Conservation (phyloP, 768 basidiomycete species). For the Boletus patriciae region DNA sequence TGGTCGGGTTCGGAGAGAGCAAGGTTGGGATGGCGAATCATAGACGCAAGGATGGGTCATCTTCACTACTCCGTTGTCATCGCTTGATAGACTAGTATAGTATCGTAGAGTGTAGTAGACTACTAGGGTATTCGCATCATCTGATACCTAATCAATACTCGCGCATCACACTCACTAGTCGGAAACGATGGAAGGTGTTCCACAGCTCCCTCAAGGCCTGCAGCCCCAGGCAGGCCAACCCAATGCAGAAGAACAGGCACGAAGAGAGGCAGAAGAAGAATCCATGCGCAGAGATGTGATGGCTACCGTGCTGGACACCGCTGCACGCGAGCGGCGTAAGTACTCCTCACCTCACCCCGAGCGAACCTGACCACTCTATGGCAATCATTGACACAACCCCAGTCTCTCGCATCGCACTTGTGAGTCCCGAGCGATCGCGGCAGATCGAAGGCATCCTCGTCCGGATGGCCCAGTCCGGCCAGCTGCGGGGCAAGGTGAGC, state of each 20-base stretch:
- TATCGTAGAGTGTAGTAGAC: conserved; percentile 1
- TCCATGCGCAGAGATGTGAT: conserved; percentile 76
- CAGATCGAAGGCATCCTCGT: conserved; percentile 78
- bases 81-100: conserved; percentile 4
- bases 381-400: neutral
- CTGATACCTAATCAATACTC: conserved; percentile 1
- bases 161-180: neutral
- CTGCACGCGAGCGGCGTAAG: conserved; percentile 79
- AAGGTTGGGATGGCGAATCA: neutral
- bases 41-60: conserved; percentile 1
- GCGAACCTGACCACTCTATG: neutral
- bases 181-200: conserved; percentile 25
- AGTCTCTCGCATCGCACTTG: conserved; percentile 88
- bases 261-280: conserved; percentile 69
- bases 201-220: conserved; percentile 30
- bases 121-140: neutral
- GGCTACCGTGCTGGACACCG: conserved; percentile 71
- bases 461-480: conserved; percentile 82
- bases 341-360: neutral
- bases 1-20: conserved; percentile 3
- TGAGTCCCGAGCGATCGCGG: conserved; percentile 76
- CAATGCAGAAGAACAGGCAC: conserved; percentile 52
- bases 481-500: conserved; percentile 71
- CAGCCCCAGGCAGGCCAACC: conserved; percentile 43
- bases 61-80: conserved; percentile 1